Evolutionary conservation across 768 basidiomycete genomes (phyloP), one percentile per base, ranked within the genome.

Genomic region (Mycena vulgaris): DNA sequence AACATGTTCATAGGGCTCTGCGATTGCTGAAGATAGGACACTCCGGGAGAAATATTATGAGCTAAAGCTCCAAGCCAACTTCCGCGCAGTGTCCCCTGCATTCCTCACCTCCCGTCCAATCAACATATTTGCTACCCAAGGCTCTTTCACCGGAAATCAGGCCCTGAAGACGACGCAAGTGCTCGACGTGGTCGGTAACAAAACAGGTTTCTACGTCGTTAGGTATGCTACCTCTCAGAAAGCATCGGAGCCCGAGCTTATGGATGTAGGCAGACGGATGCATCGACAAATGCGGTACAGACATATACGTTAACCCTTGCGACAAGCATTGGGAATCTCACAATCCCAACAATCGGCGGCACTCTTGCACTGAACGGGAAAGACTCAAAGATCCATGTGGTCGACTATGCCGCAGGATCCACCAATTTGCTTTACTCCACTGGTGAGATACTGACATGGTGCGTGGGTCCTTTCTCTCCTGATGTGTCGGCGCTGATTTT

Each of bases 31-130:
- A 78, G 87, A 87, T 63, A 80, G 87, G 40, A 85, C 85, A 3
- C 80, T 88, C 27, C 83, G 87, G 28, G 87, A 88, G 69, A 88
- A 88, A 71, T 87, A 83, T 74, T 87, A 88, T 59, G 87, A 88
- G 66, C 76, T 87, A 57, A 88, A 88, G 73, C 74, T 87, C 21
- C 85, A 87, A 74, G 84, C 86, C 39, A 84, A 85, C 74, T 88
- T 88, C 79, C 77, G 87, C 52, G 82, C 83, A 2, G 87, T 85
- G 35, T 86, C 85, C 48, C 86, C 86, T 7, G 85, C 87, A 7
- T 88, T 83, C 74, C 79, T 87, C 27, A 88, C 87, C 8, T 84
- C 81, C 7, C 80, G 82, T 28, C 86, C 86, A 1, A 80, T 80
- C 70, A 88, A 87, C 63, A 78, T 84, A 39, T 64, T 75, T 64